Conservation (phyloP, 2,329 filamentous ascomycete species). For the Fusarium sp. region DNA sequence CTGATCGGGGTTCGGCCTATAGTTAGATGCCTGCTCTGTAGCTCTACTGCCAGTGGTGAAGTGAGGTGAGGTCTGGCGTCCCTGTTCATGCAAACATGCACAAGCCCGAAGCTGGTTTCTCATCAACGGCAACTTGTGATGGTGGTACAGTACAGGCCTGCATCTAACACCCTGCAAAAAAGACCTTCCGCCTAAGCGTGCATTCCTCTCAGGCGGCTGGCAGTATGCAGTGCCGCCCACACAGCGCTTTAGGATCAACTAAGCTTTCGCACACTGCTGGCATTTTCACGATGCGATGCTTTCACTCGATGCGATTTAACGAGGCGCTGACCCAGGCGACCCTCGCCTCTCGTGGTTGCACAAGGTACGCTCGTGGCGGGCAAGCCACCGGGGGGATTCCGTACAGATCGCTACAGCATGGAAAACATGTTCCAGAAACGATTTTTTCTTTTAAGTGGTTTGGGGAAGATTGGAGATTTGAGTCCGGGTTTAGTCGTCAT, state of each 20-base stretch:
- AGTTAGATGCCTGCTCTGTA: conserved; percentile 1
- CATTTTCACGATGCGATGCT: conserved; percentile 13
- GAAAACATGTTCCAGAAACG: conserved; percentile 23
- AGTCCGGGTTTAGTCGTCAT: conserved; percentile 19
- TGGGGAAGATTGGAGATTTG: conserved; percentile 14
- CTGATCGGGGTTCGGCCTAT: not conserved
- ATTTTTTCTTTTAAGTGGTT: conserved; percentile 17
- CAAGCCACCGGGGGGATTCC: conserved; percentile 34
- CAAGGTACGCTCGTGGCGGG: conserved; percentile 31
- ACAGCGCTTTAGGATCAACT: conserved; percentile 18
- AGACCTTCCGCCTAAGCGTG: conserved; percentile 8
- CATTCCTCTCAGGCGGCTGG: conserved; percentile 24
- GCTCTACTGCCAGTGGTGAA: not conserved
- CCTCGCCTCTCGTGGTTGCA: conserved; percentile 35
- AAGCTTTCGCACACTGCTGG: conserved; percentile 24
- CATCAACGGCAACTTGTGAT: conserved; percentile 10
- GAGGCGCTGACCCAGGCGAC: conserved; percentile 35
- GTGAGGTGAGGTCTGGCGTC: conserved; percentile 7
- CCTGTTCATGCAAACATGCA: conserved; percentile 22
- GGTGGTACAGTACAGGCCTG: conserved; percentile 7
- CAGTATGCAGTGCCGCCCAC: conserved; percentile 1
- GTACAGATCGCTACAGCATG: conserved; percentile 19
- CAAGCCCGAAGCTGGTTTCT: conserved; percentile 22
- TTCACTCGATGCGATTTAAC: conserved; percentile 29
- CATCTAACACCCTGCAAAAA: conserved; percentile 10